Conservation (phyloP, 257 asterid species). For the Solanum sejunctum region DNA sequence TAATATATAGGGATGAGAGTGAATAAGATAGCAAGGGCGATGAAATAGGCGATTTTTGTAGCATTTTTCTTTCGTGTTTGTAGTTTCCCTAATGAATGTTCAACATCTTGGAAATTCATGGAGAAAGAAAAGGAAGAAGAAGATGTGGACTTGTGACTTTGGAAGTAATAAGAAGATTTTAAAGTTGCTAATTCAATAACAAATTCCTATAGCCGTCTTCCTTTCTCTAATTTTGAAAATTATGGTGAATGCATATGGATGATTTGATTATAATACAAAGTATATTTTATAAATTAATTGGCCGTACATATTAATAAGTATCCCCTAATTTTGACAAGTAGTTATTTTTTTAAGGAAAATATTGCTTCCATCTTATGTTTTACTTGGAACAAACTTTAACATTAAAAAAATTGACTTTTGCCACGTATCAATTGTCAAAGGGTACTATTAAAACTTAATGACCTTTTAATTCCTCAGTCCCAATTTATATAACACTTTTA, state of each 20-base stretch:
- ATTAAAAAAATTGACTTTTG: no score
- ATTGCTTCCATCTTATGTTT: neutral
- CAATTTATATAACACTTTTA: no score
- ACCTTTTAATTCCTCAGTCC: no score
- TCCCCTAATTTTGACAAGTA: no score
- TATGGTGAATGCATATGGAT: neutral
- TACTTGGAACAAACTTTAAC: no score
- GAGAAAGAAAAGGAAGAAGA: neutral
- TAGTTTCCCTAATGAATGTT: slow-evolving; percentile 25
- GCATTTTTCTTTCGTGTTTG: slow-evolving; percentile 25
- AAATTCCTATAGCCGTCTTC: neutral
- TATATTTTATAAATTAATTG: neutral
- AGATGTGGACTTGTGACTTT: neutral
- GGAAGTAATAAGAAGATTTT: neutral
- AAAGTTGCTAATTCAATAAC: neutral
- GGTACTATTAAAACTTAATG: no score
- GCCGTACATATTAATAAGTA: no score
- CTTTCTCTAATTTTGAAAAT: neutral
- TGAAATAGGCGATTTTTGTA: slow-evolving; percentile 25
- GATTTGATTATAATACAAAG: no score
- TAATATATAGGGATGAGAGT: slow-evolving; percentile 37
- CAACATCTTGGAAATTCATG: slow-evolving; percentile 39
- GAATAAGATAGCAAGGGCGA: slow-evolving; percentile 20
- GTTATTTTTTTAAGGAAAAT: no score
- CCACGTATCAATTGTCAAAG: neutral